Evolutionary conservation across 2,329 filamentous ascomycete genomes (phyloP).

Genomic region (Huntiella moniliformis): DNA sequence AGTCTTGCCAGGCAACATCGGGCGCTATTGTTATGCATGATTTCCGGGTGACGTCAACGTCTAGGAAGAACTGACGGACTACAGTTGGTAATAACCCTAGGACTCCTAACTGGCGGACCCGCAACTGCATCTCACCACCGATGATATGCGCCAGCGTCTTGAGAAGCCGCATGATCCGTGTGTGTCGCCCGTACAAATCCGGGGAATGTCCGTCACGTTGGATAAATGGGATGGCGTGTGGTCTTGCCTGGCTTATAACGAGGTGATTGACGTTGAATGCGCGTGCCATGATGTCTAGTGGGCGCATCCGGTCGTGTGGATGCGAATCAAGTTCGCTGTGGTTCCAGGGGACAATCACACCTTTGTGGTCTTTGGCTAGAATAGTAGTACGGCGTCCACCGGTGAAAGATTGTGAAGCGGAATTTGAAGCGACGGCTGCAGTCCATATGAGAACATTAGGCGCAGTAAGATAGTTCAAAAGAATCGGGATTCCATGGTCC

Average conservation of each 20-base stretch:
- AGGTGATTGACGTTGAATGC: constrained; percentile 90
- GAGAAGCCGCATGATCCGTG: constrained; percentile 36
- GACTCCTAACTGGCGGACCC: constrained; percentile 62
- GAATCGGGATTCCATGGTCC: constrained; percentile 57
- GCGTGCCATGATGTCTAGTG: constrained; percentile 18
- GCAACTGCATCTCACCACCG: constrained; percentile 60
- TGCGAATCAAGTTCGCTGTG: constrained; percentile 11
- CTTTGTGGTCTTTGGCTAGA: constrained; percentile 59
- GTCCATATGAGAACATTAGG: constrained; percentile 81
- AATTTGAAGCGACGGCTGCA: constrained; percentile 59
- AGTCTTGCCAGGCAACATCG: constrained; percentile 53
- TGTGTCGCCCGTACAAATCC: constrained; percentile 38
- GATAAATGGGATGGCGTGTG: constrained; percentile 74
- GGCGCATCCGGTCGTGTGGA: constrained; percentile 11
- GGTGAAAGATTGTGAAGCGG: constrained; percentile 44
- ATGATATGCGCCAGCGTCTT: constrained; percentile 47
- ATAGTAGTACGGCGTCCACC: constrained; percentile 44
- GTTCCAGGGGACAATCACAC: constrained; percentile 52
- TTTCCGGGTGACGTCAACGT: constrained; percentile 43
- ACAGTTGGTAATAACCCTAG: constrained; percentile 51
- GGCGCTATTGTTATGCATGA: constrained; percentile 70
- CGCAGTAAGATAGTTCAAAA: constrained; percentile 83
- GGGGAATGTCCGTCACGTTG: constrained; percentile 65
- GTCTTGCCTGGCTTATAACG: constrained; percentile 79
- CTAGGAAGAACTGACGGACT: constrained; percentile 59